Evolutionary conservation across 1,139 yeast species (phyloP), one percentile per base, ranked within the genome.

Genomic region (Taphrina betulina): DNA sequence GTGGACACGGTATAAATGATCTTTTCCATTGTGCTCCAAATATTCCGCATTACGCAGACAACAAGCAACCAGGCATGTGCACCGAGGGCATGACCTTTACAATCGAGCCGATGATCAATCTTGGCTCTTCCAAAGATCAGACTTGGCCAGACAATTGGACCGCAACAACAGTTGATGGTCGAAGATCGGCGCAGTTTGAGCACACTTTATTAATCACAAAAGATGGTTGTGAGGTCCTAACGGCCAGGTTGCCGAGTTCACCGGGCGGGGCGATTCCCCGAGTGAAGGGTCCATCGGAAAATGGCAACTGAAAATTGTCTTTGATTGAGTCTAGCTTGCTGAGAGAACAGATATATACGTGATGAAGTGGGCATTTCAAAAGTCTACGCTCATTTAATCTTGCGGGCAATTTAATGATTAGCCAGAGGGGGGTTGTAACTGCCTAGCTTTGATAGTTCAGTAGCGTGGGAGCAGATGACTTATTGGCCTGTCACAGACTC

Each of bases 141-240:
- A 76, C 82, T 53, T 94, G 99, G 99, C 98, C 98, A 1, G 99
- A 94, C 70, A 86, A 87, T 71, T 94, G 99, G 99, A 94, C 99
- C 10, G 80, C 95, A 1, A 79, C 81, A 23, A 92, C 97, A 17
- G 81, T 80, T 57, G 97, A 92, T 68, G 97, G 97, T 56, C 80
- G 81, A 67, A 74, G 78, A 60, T 83, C 92, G 63, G 98, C 99
- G 0, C 99, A 94, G 71, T 94, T 94, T 65, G 77, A 94, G 72
- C 97, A 94, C 68, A 90, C 95, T 69, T 67, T 94, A 67, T 72
- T 94, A 61, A 95, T 92, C 35, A 94, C 98, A 3, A 97, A 89
- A 66, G 84, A 82, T 54, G 98, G 99, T 14, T 88, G 84, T 40
- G 99, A 94, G 71, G 84, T 92, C 8, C 78, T 94, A 66, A 85